A percentile compares a stretch with the other conserved stretches of the same genome.
phyloP scores from a whole-genome alignment of 2,329 filamentous ascomycete species.

The Colletotrichum sp. region DNA sequence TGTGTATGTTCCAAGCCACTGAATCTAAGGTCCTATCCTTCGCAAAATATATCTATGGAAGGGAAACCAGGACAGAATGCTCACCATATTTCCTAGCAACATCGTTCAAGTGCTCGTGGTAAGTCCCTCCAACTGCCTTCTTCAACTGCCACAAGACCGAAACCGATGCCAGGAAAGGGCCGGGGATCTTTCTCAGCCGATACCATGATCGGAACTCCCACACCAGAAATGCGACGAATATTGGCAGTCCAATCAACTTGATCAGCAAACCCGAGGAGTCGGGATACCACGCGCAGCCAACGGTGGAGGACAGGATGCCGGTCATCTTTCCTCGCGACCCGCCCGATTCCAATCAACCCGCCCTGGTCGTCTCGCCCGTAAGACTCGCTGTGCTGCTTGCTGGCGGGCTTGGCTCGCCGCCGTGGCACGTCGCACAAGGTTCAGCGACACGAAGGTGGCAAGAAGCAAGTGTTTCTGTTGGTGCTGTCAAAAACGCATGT shows the following conservation, averaged over 20 bases:
- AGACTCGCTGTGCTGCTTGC: background rate
- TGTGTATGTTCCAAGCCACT: background rate
- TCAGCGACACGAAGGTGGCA: background rate
- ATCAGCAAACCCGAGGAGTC: background rate
- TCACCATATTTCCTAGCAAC: conserved; percentile 23
- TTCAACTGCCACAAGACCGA: conserved; percentile 29
- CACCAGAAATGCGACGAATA: background rate
- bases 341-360: background rate
- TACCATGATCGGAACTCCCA: conserved; percentile 28
- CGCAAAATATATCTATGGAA: background rate
- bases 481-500: background rate
- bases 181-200: conserved; percentile 32
- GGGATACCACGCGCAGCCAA: background rate
- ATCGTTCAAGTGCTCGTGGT: conserved; percentile 30
- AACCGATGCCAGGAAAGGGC: conserved; percentile 28
- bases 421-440: background rate
- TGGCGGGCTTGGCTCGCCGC: background rate
- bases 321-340: background rate
- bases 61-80: background rate
- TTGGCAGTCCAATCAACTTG: background rate
- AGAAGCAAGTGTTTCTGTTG: background rate
- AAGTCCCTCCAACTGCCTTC: conserved; percentile 25
- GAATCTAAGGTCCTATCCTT: background rate
- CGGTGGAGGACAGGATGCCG: background rate
- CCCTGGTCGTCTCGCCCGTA: background rate